phyloP scores from a whole-genome alignment of 1,284 basidiomycete species.

The Puccinia hordei region DNA sequence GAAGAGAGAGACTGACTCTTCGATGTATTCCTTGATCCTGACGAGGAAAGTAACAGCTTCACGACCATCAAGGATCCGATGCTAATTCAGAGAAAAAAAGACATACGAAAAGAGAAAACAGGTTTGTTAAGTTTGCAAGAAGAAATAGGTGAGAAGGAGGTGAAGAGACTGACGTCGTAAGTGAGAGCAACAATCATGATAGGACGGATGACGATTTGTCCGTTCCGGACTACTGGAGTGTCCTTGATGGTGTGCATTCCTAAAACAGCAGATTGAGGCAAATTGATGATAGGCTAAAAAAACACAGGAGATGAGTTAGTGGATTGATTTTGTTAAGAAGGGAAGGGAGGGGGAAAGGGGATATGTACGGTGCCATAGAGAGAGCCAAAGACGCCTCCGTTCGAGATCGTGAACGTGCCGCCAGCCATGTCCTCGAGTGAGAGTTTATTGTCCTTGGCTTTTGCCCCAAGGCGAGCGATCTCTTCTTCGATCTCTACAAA shows the following conservation, averaged over 20 bases:
- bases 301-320: too few species aligned
- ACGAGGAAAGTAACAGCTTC: conserved; percentile 98
- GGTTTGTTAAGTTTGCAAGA: background rate
- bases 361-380: conserved; percentile 82
- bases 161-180: conserved; percentile 36
- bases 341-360: background rate
- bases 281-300: conserved; percentile 70
- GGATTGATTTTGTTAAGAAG: background rate
- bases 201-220: conserved; percentile 90
- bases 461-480: conserved; percentile 85
- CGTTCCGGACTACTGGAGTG: conserved; percentile 85
- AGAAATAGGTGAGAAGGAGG: background rate
- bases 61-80: conserved; percentile 89
- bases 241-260: conserved; percentile 98
- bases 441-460: conserved; percentile 90
- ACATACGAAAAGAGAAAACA: background rate
- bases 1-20: conserved; percentile 53
- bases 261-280: conserved; percentile 88
- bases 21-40: conserved; percentile 63
- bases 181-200: conserved; percentile 75
- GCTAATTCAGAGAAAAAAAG: conserved; percentile 62
- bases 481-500: conserved; percentile 91
- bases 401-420: conserved; percentile 97
- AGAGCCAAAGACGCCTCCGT: conserved; percentile 97
- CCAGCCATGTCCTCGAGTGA: conserved; percentile 93